Evolutionary conservation across 2,329 filamentous ascomycete species (phyloP).

Genomic region (Aspergillus versicolor): DNA sequence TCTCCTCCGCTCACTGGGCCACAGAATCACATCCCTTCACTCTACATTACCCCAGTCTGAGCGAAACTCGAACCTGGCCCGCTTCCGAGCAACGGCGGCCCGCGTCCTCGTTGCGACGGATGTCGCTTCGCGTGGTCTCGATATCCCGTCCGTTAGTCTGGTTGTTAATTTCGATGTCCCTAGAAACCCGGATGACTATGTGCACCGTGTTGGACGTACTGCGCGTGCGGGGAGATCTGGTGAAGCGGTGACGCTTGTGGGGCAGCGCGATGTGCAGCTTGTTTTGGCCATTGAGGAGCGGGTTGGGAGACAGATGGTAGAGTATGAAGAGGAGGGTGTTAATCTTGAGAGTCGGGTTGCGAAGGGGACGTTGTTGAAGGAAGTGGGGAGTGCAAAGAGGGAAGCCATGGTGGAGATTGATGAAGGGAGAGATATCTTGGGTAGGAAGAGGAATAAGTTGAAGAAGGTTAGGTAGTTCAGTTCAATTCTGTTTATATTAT

Average conservation of each 20-base stretch:
- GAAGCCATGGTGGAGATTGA: constrained; percentile 90
- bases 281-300: constrained; percentile 86
- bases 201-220: constrained; percentile 92
- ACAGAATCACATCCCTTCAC: constrained; percentile 89
- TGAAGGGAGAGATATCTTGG: constrained; percentile 84
- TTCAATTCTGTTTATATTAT: constrained; percentile 8
- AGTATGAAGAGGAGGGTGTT: constrained; percentile 86
- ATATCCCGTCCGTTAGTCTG: constrained; percentile 86
- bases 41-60: constrained; percentile 82
- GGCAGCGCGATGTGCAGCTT: constrained; percentile 87
- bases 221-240: constrained; percentile 85
- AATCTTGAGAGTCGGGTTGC: constrained; percentile 90
- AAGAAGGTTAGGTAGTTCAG: constrained; percentile 39
- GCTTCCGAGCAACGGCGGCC: constrained; percentile 86
- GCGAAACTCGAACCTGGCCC: constrained; percentile 80
- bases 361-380: constrained; percentile 73
- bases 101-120: constrained; percentile 92
- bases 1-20: constrained; percentile 77
- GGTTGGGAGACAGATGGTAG: constrained; percentile 74
- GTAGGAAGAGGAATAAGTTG: constrained; percentile 64
- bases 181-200: constrained; percentile 94
- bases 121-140: constrained; percentile 88
- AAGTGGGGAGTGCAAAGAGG: constrained; percentile 92
- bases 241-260: constrained; percentile 82
- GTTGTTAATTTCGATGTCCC: constrained; percentile 97